Conservation (phyloP, 2,329 filamentous ascomycete genomes). For the Sporothrix euskadiensis region DNA sequence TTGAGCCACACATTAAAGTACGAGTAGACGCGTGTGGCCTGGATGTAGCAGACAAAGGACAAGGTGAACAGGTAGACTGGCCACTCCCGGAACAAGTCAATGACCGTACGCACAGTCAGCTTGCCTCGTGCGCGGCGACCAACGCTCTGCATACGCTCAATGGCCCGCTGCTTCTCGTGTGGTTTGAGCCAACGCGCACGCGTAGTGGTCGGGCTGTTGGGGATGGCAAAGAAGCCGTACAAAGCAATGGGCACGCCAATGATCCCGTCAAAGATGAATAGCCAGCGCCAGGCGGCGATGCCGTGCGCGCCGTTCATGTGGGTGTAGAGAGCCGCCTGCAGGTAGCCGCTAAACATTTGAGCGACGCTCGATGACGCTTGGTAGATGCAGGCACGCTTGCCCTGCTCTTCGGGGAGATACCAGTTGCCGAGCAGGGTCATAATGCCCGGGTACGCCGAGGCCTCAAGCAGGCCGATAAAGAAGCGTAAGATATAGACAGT, state of each 20-base stretch:
- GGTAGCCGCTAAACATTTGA: slow-evolving; percentile 39
- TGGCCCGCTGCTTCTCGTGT: slow-evolving; percentile 21
- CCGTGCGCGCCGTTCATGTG: slow-evolving; percentile 40
- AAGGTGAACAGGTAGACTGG: slow-evolving; percentile 31
- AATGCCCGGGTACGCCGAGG: slow-evolving; percentile 44
- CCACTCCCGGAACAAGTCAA: slow-evolving; percentile 27
- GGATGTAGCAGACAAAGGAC: slow-evolving; percentile 29
- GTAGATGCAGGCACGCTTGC: slow-evolving; percentile 46
- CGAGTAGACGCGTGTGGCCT: slow-evolving; percentile 29
- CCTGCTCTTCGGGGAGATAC: slow-evolving; percentile 48
- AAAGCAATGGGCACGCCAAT: slow-evolving; percentile 34
- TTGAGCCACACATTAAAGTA: slow-evolving; percentile 33
- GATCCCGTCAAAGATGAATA: slow-evolving; percentile 45
- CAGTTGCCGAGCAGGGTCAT: slow-evolving; percentile 46
- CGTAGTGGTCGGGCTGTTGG: slow-evolving; percentile 30
- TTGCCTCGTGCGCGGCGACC: slow-evolving; percentile 7
- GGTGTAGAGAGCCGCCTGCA: slow-evolving; percentile 44
- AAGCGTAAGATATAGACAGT: slow-evolving; percentile 47
- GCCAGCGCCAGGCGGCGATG: slow-evolving; percentile 43
- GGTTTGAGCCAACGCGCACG: slow-evolving; percentile 29
- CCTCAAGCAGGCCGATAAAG: slow-evolving; percentile 43
- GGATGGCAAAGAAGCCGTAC: slow-evolving; percentile 35
- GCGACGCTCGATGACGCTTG: slow-evolving; percentile 42
- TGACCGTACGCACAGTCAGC: slow-evolving; percentile 4
- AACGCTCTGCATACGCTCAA: slow-evolving; percentile 27